phyloP scores from a whole-genome alignment of 2,329 filamentous ascomycete species.

The Alternaria ethzedia region DNA sequence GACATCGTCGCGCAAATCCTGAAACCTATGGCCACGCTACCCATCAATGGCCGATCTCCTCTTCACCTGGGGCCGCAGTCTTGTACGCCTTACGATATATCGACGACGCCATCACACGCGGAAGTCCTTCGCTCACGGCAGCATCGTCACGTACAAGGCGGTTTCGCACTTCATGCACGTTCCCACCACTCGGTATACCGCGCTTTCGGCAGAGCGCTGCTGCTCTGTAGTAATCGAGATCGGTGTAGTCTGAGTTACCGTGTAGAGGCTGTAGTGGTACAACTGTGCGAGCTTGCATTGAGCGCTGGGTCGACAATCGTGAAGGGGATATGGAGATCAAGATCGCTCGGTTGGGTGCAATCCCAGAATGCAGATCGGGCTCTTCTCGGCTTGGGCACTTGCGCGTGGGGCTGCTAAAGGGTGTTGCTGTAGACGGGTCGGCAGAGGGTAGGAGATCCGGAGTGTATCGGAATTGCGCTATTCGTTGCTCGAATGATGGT shows the following conservation, averaged over 20 bases:
- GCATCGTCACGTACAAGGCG: constrained; percentile 30
- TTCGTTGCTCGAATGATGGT: not conserved
- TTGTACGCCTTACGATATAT: not conserved
- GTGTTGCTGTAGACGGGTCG: not conserved
- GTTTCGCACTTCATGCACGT: constrained; percentile 12
- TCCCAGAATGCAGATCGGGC: not conserved
- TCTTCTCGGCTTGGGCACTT: not conserved
- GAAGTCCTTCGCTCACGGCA: constrained; percentile 7
- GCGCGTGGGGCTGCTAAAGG: not conserved
- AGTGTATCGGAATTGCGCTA: not conserved
- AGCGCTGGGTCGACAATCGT: not conserved
- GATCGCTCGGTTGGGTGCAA: not conserved
- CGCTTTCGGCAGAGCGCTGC: constrained; percentile 22
- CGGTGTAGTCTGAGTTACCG: constrained; percentile 11
- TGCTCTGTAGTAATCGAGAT: constrained; percentile 22
- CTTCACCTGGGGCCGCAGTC: not conserved
- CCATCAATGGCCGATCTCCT: not conserved
- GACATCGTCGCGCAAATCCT: not conserved
- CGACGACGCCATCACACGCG: not conserved
- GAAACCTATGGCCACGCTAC: not conserved
- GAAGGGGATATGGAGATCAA: not conserved
- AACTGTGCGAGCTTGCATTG: not conserved
- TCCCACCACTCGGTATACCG: constrained; percentile 17
- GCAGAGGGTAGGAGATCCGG: not conserved
- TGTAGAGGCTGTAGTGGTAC: constrained; percentile 2